Base-by-base conservation (phyloP, 208 protist genomes). In the Trypanosoma avium region DNA sequence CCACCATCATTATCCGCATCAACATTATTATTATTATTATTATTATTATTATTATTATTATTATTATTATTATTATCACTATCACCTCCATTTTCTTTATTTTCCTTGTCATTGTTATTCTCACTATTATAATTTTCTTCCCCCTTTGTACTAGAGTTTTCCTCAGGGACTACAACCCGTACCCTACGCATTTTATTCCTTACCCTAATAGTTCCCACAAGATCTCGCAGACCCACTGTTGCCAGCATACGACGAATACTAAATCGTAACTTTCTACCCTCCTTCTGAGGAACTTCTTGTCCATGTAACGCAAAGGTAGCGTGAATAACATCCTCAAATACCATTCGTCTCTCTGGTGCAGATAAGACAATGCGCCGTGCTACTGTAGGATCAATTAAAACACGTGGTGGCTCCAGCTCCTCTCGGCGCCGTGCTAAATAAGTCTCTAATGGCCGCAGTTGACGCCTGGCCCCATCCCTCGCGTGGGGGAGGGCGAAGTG, bases 281-380 rank as follows among this genome's bases (percentile, higher is more conserved):
- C 43, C 59, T 70, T 12, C 32, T 43, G 22, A n/a, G 47, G 40
- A 10, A 45, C n/a, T 26, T 24, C 43, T n/a, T 82, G 47, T 19
- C 61, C 60, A 63, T 92, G 83, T 0, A 82, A 75, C 3, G 61
- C 55, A 32, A 90, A 68, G 10, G 92, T 63, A 22, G 83, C 79
- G 49, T 90, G 81, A 19, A 90, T 48, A 7, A 85, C 85, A 61
- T 94, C 88, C 49, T 77, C 66, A 36, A 81, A 62, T 4, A 94
- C 70, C 33, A 94, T 65, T 38, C 73, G 73, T 7, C 67, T 68
- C 53, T 90, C 83, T 9, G 88, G 85, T 10, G 88, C 81, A 15
- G 73, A 58, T 48, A 76, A 40, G 0, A 94, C 67, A 10, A 90
- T 65, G 46, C 73, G 58, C 29, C 73, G 69, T 15, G 83, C 66